These are phyloP conservation scores for Mycena rosella DNA, from an alignment of 768 basidiomycete genomes.

Conservation along the genomic window DNA sequence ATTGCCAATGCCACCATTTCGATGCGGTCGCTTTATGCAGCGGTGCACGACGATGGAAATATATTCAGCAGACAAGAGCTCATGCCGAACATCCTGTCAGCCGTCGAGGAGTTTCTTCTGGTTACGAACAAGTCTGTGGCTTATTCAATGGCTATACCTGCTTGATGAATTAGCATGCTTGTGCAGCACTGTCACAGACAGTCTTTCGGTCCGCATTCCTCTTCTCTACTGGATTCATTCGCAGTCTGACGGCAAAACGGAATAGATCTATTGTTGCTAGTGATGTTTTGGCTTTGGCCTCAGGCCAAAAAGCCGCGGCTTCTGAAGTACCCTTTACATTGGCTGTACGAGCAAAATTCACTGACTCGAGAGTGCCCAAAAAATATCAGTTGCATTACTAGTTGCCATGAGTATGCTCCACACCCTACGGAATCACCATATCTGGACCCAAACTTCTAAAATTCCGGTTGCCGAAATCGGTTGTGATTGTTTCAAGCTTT, in stretches of 20 bases:
- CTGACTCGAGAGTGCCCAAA: no score
- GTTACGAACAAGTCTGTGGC: constrained; percentile 12
- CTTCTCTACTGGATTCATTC: no score
- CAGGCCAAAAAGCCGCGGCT: constrained; percentile 2
- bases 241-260: neutral
- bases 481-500: no score
- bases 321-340: neutral
- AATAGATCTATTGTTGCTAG: constrained; percentile 12
- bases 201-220: neutral
- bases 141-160: neutral
- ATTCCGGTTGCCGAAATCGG: no score
- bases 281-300: constrained; percentile 5
- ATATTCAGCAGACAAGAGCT: neutral
- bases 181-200: neutral
- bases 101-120: neutral
- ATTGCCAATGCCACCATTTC: neutral
- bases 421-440: no score
- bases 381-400: no score
- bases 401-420: no score
- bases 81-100: neutral
- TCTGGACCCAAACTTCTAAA: no score
- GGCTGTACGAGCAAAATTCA: no score
- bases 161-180: neutral
- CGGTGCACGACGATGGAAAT: neutral
- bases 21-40: neutral